Conservation (phyloP, 108 stramenopile species). For the Seminavis robusta region DNA sequence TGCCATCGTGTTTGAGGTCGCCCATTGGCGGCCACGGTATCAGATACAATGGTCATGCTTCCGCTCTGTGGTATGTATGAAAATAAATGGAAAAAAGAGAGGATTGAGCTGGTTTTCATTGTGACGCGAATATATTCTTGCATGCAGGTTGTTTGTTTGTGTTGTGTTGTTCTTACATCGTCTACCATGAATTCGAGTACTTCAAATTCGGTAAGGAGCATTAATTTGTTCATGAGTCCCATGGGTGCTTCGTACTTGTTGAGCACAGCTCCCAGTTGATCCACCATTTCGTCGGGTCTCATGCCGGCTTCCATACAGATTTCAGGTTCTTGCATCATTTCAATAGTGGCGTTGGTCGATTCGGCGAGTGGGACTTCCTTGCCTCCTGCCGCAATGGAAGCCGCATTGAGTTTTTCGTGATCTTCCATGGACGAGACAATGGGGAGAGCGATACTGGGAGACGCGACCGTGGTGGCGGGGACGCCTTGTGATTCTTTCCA, state of each 20-base stretch:
- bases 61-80: too few relatives aligned
- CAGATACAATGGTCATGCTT: conserved; percentile 27
- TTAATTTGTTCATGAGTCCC: conserved; percentile 51
- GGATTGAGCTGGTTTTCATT: background rate
- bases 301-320: conserved; percentile 40
- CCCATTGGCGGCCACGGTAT: conserved; percentile 16
- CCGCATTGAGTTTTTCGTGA: conserved; percentile 31
- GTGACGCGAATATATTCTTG: background rate
- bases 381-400: conserved; percentile 3
- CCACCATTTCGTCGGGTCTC: conserved; percentile 37
- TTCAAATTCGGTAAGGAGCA: conserved; percentile 37
- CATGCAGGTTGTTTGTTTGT: background rate
- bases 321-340: conserved; percentile 56
- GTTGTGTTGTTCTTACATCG: conserved; percentile 23
- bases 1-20: conserved; percentile 25
- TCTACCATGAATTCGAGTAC: conserved; percentile 45
- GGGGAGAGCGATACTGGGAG: conserved; percentile 20
- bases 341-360: conserved; percentile 42
- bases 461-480: conserved; percentile 2
- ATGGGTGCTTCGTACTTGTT: conserved; percentile 55
- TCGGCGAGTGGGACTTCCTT: conserved; percentile 37
- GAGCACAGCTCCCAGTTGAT: conserved; percentile 31
- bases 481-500: conserved; percentile 40
- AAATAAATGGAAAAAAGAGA: background rate
- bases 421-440: conserved; percentile 44